phyloP scores from a whole-genome alignment of 495 filamentous ascomycete species.

The Bacidia gigantensis region DNA sequence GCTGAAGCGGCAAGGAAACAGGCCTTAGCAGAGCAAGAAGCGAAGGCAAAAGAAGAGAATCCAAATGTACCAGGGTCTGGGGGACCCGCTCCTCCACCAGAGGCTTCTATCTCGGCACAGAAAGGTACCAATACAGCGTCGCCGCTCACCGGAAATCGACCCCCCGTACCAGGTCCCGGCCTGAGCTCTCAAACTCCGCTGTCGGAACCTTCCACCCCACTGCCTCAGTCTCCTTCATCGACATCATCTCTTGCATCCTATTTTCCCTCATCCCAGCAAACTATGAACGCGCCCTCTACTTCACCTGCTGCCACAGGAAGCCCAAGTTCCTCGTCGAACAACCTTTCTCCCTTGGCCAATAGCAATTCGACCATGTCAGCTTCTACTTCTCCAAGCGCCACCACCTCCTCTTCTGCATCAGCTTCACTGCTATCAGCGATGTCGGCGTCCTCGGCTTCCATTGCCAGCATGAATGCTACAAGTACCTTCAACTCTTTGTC shows the following conservation, averaged over 20 bases:
- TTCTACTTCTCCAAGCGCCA: neutral
- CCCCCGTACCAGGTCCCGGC: slow-evolving; percentile 1
- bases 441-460: neutral
- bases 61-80: neutral
- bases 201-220: slow-evolving; percentile 16
- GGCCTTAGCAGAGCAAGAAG: slow-evolving; percentile 8
- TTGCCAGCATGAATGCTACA: neutral
- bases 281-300: neutral
- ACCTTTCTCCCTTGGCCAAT: neutral
- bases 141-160: slow-evolving; percentile 4
- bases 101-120: slow-evolving; percentile 5
- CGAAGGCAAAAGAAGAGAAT: slow-evolving; percentile 5
- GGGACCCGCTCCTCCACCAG: neutral
- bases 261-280: neutral
- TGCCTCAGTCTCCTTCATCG: slow-evolving; percentile 9
- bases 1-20: slow-evolving; percentile 12
- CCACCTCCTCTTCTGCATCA: neutral
- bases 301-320: too few relatives aligned
- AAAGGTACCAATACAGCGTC: neutral
- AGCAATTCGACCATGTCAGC: slow-evolving; percentile 1
- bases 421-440: neutral
- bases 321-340: neutral
- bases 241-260: neutral
- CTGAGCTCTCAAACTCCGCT: slow-evolving; percentile 15
- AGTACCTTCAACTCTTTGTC: neutral